phyloP scores from a whole-genome alignment of 257 asterid species.

The Anisodus acutangulus region DNA sequence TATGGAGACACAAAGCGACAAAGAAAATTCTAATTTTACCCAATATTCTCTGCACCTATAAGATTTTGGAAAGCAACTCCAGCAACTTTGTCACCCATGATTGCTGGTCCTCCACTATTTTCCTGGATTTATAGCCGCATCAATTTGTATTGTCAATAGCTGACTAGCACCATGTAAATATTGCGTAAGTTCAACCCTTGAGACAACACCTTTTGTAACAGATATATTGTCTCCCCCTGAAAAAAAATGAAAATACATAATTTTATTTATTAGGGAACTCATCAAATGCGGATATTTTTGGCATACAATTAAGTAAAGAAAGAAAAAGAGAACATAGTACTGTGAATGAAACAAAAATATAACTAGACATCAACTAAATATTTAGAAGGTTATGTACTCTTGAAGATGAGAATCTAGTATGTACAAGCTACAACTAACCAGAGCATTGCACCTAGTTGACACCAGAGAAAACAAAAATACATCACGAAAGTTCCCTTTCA shows the following conservation, averaged over 20 bases:
- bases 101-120: slow-evolving; percentile 99
- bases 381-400: neutral
- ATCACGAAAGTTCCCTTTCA: neutral
- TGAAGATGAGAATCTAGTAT: neutral
- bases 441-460: neutral
- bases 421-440: neutral
- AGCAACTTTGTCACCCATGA: slow-evolving; percentile 95
- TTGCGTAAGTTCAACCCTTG: slow-evolving; percentile 97
- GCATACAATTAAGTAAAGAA: slow-evolving; percentile 12
- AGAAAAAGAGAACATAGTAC: neutral
- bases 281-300: neutral
- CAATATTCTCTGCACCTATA: slow-evolving; percentile 95
- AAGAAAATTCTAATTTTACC: slow-evolving; percentile 49
- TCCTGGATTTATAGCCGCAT: slow-evolving; percentile 99
- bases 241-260: slow-evolving; percentile 9
- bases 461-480: neutral
- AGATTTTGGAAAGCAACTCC: slow-evolving; percentile 99
- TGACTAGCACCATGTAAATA: slow-evolving; percentile 93
- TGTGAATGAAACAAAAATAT: neutral
- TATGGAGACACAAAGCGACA: neutral
- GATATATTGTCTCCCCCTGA: slow-evolving; percentile 98
- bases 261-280: neutral
- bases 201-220: slow-evolving; percentile 97
- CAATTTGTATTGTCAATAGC: slow-evolving; percentile 92
- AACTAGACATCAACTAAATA: neutral